Evolutionary conservation across 768 basidiomycete species (phyloP).

Genomic region (Clitopilus passeckerianus): DNA sequence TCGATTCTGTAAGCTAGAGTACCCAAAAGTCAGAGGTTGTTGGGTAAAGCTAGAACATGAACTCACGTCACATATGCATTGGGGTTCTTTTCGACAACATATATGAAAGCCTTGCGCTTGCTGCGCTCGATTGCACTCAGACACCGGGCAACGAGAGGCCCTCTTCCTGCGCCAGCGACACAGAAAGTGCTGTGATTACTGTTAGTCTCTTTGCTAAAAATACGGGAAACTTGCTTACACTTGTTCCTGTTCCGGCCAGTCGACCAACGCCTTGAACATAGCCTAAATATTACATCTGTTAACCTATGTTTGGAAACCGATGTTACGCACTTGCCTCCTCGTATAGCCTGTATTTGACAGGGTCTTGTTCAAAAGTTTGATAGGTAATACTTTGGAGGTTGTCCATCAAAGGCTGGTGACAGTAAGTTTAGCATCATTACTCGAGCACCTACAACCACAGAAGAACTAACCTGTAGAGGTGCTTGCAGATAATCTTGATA

Average conservation of each 20-base stretch:
- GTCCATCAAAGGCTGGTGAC: conserved; percentile 86
- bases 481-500: conserved; percentile 96
- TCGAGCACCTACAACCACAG: conserved; percentile 1
- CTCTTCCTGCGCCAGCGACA: conserved; percentile 93
- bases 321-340: conserved; percentile 62
- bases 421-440: conserved; percentile 6
- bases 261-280: conserved; percentile 72
- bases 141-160: conserved; percentile 85
- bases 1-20: conserved; percentile 73
- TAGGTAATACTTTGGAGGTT: conserved; percentile 94
- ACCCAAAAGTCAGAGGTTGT: conserved; percentile 5
- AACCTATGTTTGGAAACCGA: conserved; percentile 4
- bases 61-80: conserved; percentile 89
- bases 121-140: conserved; percentile 72
- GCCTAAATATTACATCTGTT: conserved; percentile 41
- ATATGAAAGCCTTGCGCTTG: conserved; percentile 56
- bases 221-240: conserved; percentile 44
- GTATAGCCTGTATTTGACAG: conserved; percentile 92
- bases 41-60: conserved; percentile 5
- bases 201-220: conserved; percentile 5
- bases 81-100: conserved; percentile 95
- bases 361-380: conserved; percentile 97
- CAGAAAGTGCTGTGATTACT: conserved; percentile 62
- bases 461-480: conserved; percentile 70
- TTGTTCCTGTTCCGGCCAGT: conserved; percentile 54